These are phyloP conservation scores for Suhomyces vadensis DNA, from an alignment of 805 yeast genomes.

Conservation along the genomic window DNA sequence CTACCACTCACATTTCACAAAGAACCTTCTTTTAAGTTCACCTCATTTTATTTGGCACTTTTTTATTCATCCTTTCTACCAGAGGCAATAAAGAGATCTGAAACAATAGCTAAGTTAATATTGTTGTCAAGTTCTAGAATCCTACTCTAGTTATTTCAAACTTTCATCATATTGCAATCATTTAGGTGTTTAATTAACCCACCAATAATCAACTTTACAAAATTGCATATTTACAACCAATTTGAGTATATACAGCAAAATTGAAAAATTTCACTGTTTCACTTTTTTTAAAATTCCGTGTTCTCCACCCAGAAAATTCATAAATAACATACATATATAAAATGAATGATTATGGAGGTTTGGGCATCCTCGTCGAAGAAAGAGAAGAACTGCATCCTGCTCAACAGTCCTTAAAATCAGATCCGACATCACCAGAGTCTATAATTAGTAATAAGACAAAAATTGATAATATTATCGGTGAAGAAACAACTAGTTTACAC, in stretches of 20 bases:
- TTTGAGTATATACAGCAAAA: background rate
- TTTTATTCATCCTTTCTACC: background rate
- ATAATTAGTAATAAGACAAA: background rate
- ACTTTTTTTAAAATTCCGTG: background rate
- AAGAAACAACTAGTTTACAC: background rate
- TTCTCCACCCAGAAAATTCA: background rate
- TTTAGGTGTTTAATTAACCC: background rate
- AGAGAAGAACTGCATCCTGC: constrained; percentile 12
- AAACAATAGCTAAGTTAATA: too few species aligned
- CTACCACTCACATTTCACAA: background rate
- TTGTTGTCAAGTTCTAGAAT: too few species aligned
- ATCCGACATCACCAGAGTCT: background rate
- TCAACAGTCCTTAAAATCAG: background rate
- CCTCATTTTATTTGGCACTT: background rate
- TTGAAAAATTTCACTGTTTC: background rate
- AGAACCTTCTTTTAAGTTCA: background rate
- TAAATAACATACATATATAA: background rate
- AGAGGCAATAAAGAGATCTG: too few species aligned
- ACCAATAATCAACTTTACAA: background rate
- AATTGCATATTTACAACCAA: background rate
- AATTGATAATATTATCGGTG: background rate
- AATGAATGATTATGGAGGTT: constrained; percentile 23
- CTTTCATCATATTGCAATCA: background rate
- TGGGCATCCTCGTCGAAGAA: constrained; percentile 37
- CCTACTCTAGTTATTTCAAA: background rate